Percentiles rank a stretch among this genome's conserved stretches.
phyloP scores from a whole-genome alignment of 306 rosid species.

The Cucumis melo region DNA sequence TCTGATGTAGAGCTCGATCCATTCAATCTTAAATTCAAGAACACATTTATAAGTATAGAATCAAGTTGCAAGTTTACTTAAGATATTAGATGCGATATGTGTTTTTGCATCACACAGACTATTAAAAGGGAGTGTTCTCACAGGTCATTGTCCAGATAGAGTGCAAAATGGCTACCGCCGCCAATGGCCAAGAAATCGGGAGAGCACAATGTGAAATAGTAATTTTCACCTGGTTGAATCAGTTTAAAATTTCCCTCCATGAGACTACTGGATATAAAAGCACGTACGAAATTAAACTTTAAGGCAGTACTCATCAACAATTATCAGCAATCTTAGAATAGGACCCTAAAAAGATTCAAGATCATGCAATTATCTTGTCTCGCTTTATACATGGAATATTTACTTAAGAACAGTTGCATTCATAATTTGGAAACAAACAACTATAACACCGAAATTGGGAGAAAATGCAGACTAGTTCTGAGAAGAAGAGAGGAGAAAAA shows the following conservation, averaged over 20 bases:
- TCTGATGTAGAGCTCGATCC: conserved; percentile 87
- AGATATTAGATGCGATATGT: background rate
- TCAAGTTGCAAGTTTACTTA: background rate
- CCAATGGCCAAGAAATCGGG: conserved; percentile 67
- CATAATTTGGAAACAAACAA: background rate
- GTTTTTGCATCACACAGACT: background rate
- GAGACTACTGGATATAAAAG: background rate
- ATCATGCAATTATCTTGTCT: background rate
- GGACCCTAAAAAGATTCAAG: background rate
- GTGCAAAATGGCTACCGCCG: conserved; percentile 84
- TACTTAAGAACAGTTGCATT: background rate
- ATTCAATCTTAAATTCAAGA: conserved; percentile 35
- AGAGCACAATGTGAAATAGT: conserved; percentile 72
- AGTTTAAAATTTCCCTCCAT: background rate
- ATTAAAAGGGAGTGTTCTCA: conserved; percentile 21
- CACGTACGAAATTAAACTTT: background rate
- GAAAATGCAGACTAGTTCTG: background rate
- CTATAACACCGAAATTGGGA: background rate
- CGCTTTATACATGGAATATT: background rate
- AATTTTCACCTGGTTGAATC: conserved; percentile 56
- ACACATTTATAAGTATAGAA: background rate
- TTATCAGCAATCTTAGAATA: background rate
- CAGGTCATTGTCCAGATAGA: conserved; percentile 82
- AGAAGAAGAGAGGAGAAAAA: background rate
- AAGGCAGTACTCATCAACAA: background rate